Evolutionary conservation across 2,329 filamentous ascomycete species (phyloP), one percentile per base, ranked within the genome.

Genomic region (Leptographium procerum): DNA sequence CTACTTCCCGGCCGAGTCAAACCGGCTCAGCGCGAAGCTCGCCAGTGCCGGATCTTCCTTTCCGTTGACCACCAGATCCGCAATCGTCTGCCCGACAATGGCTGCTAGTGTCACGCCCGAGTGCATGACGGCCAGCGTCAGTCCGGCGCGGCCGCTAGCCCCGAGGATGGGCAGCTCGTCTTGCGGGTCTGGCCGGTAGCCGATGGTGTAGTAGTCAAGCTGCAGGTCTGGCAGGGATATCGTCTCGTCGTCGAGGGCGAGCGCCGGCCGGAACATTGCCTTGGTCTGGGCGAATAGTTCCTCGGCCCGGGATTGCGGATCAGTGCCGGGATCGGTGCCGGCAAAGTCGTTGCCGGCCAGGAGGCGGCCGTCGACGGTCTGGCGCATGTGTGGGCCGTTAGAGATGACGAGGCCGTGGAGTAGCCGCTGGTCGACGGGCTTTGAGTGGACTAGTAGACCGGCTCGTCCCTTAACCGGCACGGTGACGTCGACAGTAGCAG

Each of bases 111-210:
- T 68, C 3, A 69, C 66, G 14, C 66, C 66, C 1, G 66, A 68
- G 59, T 69, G 68, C 68, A 69, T 69, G 2, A 69, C 67, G 0
- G 68, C 68, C 43, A 69, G 56, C 3, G 64, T 66, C 8, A 70
- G 58, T 1, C 68, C 68, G 1, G 66, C 56, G 29, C 63, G 24
- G 1, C 68, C 68, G 11, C 61, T 67, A 5, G 61, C 29, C 5
- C 68, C 68, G 1, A 69, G 62, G 22, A 69, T 67, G 2, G 68
- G 67, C 31, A 66, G 55, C 1, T 67, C 67, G 53, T 70, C 68
- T 43, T 63, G 31, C 0, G 68, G 67, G 2, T 64, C 61, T 1
- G 68, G 67, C 1, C 68, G 61, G 10, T 61, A 29, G 1, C 68
- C 68, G 14, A 70, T 57, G 1, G 68, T 70, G 58, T 65, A 70